Percentiles rank a stretch among this genome's conserved stretches.
These are phyloP conservation scores for Neurospora hispaniola DNA, from an alignment of 495 filamentous ascomycete species.

Conservation along the genomic window DNA sequence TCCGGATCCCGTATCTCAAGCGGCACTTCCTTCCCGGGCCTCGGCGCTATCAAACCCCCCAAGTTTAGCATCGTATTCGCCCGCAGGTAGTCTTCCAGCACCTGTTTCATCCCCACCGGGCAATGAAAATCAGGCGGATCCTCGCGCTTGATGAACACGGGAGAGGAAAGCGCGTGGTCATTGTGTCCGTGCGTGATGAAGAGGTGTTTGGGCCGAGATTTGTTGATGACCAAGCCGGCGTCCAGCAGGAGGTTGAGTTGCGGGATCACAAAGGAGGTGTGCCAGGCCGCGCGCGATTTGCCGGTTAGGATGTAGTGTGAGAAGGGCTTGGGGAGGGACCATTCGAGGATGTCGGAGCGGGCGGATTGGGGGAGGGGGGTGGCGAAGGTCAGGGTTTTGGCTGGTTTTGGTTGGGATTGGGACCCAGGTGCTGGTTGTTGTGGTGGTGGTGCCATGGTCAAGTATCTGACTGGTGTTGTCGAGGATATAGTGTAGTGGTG, in stretches of 20 bases:
- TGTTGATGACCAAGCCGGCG: conserved; percentile 26
- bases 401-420: background rate
- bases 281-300: conserved; percentile 30
- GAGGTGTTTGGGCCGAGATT: conserved; percentile 28
- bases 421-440: background rate
- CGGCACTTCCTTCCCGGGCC: background rate
- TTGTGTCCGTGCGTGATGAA: conserved; percentile 33
- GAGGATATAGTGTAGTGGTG: background rate
- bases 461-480: background rate
- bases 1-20: background rate
- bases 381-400: conserved; percentile 14
- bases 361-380: conserved; percentile 24
- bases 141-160: conserved; percentile 21
- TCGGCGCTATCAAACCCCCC: conserved; percentile 15
- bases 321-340: conserved; percentile 28
- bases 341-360: conserved; percentile 28
- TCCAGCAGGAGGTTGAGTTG: conserved; percentile 30
- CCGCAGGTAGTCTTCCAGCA: conserved; percentile 17
- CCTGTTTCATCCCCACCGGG: conserved; percentile 20
- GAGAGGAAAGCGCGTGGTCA: conserved; percentile 24
- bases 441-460: background rate
- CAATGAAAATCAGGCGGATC: conserved; percentile 27
- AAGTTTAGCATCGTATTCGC: conserved; percentile 20
- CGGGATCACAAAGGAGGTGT: conserved; percentile 32
- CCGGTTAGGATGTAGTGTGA: conserved; percentile 24